These are phyloP conservation scores for Spiraea crenata DNA, from an alignment of 331 rosid species.

Conservation along the genomic window DNA sequence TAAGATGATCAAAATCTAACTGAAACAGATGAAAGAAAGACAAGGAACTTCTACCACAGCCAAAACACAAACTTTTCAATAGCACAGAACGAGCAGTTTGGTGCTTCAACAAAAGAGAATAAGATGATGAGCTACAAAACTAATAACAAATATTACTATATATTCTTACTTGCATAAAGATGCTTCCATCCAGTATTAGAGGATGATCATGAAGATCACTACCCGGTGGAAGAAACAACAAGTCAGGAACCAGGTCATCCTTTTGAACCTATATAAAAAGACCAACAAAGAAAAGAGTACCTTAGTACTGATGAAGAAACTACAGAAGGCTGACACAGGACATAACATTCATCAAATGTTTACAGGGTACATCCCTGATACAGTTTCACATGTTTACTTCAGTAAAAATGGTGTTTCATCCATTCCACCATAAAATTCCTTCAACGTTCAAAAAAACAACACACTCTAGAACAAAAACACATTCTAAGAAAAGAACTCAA, in stretches of 20 bases:
- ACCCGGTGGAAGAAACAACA: constrained; percentile 83
- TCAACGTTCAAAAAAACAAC: background rate
- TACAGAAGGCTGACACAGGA: background rate
- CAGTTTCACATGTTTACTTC: background rate
- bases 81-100: background rate
- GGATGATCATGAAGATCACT: constrained; percentile 86
- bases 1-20: constrained; percentile 18
- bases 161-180: constrained; percentile 84
- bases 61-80: background rate
- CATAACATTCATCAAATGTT: background rate
- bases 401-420: background rate
- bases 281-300: background rate
- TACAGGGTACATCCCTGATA: no score
- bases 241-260: constrained; percentile 71
- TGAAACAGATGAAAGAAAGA: background rate
- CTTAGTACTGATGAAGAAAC: background rate
- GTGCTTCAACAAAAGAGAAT: constrained; percentile 10
- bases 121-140: background rate
- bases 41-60: background rate
- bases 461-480: background rate
- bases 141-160: background rate
- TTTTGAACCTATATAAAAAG: constrained; percentile 53
- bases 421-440: background rate
- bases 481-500: background rate
- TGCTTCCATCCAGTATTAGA: constrained; percentile 68